Evolutionary conservation across 176 grass and related monocot species (phyloP).

Genomic region (Alloteropsis semialata): DNA sequence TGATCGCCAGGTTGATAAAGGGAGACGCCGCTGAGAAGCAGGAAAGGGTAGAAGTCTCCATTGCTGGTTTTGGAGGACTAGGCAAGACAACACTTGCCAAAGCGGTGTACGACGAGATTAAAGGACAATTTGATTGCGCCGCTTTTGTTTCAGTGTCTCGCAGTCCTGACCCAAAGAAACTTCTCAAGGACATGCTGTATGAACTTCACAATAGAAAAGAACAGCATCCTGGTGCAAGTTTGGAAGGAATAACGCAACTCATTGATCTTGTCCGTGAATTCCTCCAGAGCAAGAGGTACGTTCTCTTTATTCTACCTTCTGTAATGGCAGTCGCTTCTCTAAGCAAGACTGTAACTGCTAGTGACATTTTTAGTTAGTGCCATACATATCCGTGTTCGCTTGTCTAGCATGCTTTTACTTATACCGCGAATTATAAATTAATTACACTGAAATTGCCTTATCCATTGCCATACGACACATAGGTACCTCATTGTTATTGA

Average conservation of each 20-base stretch:
- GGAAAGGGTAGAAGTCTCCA: no score
- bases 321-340: no score
- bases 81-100: not conserved
- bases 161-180: not conserved
- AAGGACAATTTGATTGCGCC: not conserved
- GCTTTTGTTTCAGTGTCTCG: not conserved
- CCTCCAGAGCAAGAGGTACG: not conserved
- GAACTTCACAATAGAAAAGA: not conserved
- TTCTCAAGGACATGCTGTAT: not conserved
- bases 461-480: not conserved
- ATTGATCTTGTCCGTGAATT: not conserved
- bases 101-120: not conserved
- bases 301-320: no score
- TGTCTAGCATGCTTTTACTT: no score
- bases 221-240: not conserved
- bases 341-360: no score
- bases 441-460: not conserved
- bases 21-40: no score
- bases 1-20: no score
- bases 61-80: not conserved
- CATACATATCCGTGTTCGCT: no score
- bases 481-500: not conserved
- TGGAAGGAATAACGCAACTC: not conserved
- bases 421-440: not conserved
- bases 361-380: no score